A percentile compares a stretch with the other conserved stretches of the same genome.
phyloP scores from a whole-genome alignment of 73 alveolate genomes.

The Tetrahymena borealis region DNA sequence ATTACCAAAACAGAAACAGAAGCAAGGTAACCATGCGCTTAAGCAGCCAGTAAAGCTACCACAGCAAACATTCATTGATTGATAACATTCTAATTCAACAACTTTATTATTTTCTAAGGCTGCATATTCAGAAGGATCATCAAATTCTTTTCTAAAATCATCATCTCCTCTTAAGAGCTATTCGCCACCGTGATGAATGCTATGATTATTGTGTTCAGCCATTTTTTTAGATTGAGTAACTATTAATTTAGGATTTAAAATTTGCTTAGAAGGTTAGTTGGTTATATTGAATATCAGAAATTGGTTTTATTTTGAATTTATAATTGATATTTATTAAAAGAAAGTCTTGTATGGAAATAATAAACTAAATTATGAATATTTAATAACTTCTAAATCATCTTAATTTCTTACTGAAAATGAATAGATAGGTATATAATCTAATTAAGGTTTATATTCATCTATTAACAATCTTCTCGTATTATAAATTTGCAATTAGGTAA shows the following conservation, averaged over 20 bases:
- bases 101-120: not conserved
- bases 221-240: not conserved
- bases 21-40: not conserved
- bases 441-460: too few species aligned
- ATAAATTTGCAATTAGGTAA: not conserved
- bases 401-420: too few species aligned
- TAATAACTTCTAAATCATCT: too few species aligned
- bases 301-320: too few species aligned
- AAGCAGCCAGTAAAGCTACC: not conserved
- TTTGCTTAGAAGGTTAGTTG: too few species aligned
- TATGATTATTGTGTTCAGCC: not conserved
- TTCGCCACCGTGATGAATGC: not conserved
- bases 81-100: not conserved
- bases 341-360: too few species aligned
- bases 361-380: too few species aligned
- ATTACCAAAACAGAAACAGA: not conserved
- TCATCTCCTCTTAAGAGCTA: not conserved
- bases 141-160: not conserved
- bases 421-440: too few species aligned
- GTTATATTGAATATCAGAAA: too few species aligned
- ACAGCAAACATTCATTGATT: not conserved
- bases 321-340: too few species aligned
- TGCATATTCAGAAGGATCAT: not conserved
- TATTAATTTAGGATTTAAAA: too few species aligned
- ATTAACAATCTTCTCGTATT: not conserved